Evolutionary conservation across 2,329 filamentous ascomycete species (phyloP), one percentile per base, ranked within the genome.

Genomic region (Neonectria coccinea): DNA sequence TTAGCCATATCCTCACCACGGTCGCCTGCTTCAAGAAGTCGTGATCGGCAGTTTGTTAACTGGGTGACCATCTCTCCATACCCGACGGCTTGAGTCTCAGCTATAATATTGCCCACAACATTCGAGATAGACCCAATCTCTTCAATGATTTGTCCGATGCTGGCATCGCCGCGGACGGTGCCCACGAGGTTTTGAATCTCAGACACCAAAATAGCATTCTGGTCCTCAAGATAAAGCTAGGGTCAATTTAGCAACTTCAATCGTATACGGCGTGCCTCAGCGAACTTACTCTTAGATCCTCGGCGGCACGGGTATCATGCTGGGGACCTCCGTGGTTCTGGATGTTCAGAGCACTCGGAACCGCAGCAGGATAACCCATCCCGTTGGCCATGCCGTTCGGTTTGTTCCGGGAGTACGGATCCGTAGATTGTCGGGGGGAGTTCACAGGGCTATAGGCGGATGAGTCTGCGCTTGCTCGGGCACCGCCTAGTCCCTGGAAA

Each of bases 141-240:
- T n/a, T 83, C 85, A 27, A 86, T 87, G 65, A 97, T 89, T 62
- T 88, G 85, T 61, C 86, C 82, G 62, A 91, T 86, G 29, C 85
- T 81, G 31, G 87, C 86, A 68, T 91, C 88, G 55, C 85, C 84
- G 58, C 91, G 90, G 66, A 94, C 90, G 31, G 88, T 88, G 58
- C 86, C 85, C 51, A 97, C 92, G 8, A 97, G 86, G n/a, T 89
- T 87, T 78, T 96, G 92, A 68, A 97, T 94, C 48, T 89, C 92
- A 69, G 93, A 89, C 27, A 96, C 90, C 64, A 97, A 85, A 3
- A 89, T 82, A 55, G 92, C 91, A 11, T 91, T 94, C 77, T 96
- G 92, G 74, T 94, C 92, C 75, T 96, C 92, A 39, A 97, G 86
- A 75, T 93, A 94, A 64, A 92, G 87, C 88, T 91, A 56, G 42